These are phyloP conservation scores for Penicillium cataractarum DNA, from an alignment of 495 filamentous ascomycete species.

Conservation along the genomic window DNA sequence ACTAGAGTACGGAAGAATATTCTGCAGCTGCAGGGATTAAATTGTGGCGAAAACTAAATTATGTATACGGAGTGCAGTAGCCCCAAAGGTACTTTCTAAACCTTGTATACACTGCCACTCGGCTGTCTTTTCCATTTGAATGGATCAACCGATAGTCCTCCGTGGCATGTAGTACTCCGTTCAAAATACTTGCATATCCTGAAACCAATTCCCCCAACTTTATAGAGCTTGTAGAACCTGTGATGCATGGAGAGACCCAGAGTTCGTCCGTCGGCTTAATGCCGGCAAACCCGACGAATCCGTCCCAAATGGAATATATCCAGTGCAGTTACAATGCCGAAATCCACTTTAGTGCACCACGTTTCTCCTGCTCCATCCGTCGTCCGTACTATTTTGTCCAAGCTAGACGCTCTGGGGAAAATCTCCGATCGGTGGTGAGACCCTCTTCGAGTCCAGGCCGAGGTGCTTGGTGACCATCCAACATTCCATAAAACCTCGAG, in stretches of 20 bases:
- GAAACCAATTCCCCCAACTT: not conserved
- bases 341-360: slow-evolving; percentile 5
- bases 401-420: slow-evolving; percentile 23
- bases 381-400: slow-evolving; percentile 7
- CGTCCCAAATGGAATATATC: not conserved
- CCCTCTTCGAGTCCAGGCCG: not conserved
- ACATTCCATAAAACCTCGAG: slow-evolving; percentile 8
- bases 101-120: not conserved
- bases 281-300: slow-evolving; percentile 2
- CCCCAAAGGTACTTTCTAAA: not conserved
- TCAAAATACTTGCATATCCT: not conserved
- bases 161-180: not conserved
- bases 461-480: not conserved
- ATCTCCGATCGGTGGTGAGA: slow-evolving; percentile 17
- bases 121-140: not conserved
- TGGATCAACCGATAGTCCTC: not conserved
- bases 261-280: not conserved
- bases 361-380: not conserved
- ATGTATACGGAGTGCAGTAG: not conserved
- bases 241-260: not conserved
- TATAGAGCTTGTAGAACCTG: not conserved
- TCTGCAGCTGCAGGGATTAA: not conserved
- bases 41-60: not conserved
- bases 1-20: not conserved
- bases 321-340: not conserved